Conservation (phyloP, 345 rosid species). For the Acer campestre region DNA sequence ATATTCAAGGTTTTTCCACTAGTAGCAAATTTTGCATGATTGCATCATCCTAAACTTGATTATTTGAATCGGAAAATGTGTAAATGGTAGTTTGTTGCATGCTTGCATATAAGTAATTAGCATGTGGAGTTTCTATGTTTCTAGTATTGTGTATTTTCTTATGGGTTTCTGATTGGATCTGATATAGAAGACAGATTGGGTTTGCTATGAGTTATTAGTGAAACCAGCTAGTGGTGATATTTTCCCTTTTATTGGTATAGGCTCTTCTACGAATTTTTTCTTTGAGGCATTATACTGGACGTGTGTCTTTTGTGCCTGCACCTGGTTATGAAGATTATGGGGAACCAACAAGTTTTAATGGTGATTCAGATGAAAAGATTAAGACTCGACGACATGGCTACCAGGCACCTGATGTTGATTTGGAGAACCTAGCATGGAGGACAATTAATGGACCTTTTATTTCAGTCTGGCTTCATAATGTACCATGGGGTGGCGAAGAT, state of each 20-base stretch:
- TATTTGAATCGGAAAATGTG: neutral
- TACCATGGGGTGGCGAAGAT: constrained; percentile 89
- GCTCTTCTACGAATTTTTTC: constrained; percentile 66
- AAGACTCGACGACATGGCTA: constrained; percentile 34
- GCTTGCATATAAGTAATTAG: neutral
- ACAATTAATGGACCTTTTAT: constrained; percentile 85
- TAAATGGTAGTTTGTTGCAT: neutral
- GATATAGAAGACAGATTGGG: neutral
- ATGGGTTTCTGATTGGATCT: neutral
- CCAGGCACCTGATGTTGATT: constrained; percentile 61
- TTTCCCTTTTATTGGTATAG: constrained; percentile 35
- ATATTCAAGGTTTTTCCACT: neutral
- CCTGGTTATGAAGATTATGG: constrained; percentile 87
- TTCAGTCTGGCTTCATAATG: constrained; percentile 97
- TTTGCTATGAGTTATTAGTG: neutral
- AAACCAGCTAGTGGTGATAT: neutral
- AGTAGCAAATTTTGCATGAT: neutral
- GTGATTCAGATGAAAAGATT: neutral
- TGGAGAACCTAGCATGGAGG: constrained; percentile 67
- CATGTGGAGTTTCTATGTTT: neutral
- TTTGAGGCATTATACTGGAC: constrained; percentile 74
- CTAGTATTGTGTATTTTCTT: neutral
- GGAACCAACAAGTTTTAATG: constrained; percentile 48
- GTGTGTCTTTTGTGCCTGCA: constrained; percentile 83
- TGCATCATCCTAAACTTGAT: neutral